phyloP scores from a whole-genome alignment of 2,329 filamentous ascomycete species.

The Paracorniculantispora psalliotae region DNA sequence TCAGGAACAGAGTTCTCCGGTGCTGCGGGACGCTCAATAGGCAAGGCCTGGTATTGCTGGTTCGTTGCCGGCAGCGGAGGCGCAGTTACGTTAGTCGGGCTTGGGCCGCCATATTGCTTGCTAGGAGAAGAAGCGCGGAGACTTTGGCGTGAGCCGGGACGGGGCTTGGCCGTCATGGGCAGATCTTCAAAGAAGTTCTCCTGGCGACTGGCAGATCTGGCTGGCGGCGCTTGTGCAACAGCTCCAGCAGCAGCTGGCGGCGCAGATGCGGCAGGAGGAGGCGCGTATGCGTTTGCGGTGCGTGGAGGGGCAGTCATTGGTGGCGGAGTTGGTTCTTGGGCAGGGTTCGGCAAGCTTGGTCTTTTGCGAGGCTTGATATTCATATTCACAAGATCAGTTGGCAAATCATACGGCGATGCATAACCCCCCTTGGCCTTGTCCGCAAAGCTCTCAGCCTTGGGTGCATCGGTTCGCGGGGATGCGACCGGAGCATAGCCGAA shows the following conservation, averaged over 20 bases:
- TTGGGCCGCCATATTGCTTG: slow-evolving; percentile 22
- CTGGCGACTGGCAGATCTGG: slow-evolving; percentile 44
- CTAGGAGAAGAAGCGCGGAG: slow-evolving; percentile 39
- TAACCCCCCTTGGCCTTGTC: slow-evolving; percentile 91
- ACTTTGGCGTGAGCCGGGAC: slow-evolving; percentile 54
- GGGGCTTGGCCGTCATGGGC: slow-evolving; percentile 57
- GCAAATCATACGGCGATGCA: slow-evolving; percentile 89
- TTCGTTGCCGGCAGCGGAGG: not conserved
- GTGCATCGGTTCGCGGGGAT: slow-evolving; percentile 39
- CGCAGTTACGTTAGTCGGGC: not conserved
- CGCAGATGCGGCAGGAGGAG: slow-evolving; percentile 20
- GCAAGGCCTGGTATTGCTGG: slow-evolving; percentile 4
- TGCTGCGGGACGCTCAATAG: slow-evolving; percentile 24
- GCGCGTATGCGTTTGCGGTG: slow-evolving; percentile 59
- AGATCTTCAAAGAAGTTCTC: slow-evolving; percentile 74
- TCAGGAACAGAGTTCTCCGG: slow-evolving; percentile 30
- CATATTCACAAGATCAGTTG: slow-evolving; percentile 64
- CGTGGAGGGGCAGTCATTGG: slow-evolving; percentile 42
- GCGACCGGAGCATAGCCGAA: slow-evolving; percentile 21
- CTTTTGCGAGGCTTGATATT: slow-evolving; percentile 63
- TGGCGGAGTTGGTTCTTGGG: slow-evolving; percentile 38
- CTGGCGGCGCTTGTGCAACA: slow-evolving; percentile 30
- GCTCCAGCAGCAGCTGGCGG: slow-evolving; percentile 19
- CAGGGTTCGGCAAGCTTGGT: slow-evolving; percentile 51
- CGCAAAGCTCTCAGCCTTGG: slow-evolving; percentile 74